These are phyloP conservation scores for Cucumis melo DNA, from an alignment of 306 rosid genomes.

Conservation along the genomic window DNA sequence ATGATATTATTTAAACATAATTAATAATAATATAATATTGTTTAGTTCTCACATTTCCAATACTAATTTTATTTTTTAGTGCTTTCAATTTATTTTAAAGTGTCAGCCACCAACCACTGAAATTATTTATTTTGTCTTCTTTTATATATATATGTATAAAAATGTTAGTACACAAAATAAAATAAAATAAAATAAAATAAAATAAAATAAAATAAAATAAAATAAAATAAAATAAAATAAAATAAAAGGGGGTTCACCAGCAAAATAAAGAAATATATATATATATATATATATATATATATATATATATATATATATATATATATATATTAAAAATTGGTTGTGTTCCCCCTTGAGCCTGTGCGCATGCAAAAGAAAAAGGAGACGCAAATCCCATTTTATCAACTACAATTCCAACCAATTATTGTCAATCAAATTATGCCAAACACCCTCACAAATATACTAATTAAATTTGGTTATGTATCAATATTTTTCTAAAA, in stretches of 20 bases:
- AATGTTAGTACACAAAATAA: no score
- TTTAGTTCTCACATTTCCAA: slow-evolving; percentile 5
- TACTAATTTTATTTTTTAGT: slow-evolving; percentile 7
- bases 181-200: not conserved
- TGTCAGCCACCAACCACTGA: slow-evolving; percentile 1
- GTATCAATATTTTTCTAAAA: no score
- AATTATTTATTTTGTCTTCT: slow-evolving; percentile 3
- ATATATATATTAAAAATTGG: not conserved
- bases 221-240: not conserved
- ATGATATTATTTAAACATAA: not conserved
- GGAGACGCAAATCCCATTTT: not conserved
- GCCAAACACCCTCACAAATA: no score
- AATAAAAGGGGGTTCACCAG: not conserved
- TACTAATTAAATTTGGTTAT: no score
- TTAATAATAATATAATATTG: not conserved
- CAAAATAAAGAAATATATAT: no score
- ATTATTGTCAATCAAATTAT: not conserved
- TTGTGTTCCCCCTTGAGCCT: not conserved
- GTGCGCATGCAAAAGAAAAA: not conserved
- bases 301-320: no score
- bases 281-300: no score
- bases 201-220: not conserved
- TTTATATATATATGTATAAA: not conserved
- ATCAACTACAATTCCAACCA: not conserved
- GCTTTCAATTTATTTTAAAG: not conserved